Percentiles rank a stretch among this genome's conserved stretches.
Conservation (phyloP, 352 stramenopile genomes). For the Plasmopara halstedii region DNA sequence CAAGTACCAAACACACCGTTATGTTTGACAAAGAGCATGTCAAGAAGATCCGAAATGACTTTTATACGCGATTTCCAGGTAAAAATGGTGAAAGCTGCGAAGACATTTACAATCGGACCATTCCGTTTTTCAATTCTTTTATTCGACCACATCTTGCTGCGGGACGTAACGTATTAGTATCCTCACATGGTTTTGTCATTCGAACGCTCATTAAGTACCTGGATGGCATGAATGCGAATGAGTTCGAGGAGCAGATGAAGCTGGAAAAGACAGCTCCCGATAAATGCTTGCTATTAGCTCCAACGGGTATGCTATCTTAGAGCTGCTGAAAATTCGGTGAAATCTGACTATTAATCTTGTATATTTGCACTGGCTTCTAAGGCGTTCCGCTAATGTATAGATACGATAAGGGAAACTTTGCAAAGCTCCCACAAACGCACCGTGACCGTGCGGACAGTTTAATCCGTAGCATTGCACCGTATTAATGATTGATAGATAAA, state of each 20-base stretch:
- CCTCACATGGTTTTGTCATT: constrained; percentile 79
- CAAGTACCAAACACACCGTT: constrained; percentile 62
- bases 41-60: constrained; percentile 76
- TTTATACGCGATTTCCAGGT: constrained; percentile 67
- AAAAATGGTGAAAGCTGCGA: constrained; percentile 75
- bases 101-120: constrained; percentile 67
- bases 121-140: constrained; percentile 74
- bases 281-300: constrained; percentile 61
- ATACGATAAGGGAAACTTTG: constrained; percentile 63
- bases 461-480: constrained; percentile 59
- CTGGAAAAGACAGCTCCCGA: constrained; percentile 73
- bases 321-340: background rate
- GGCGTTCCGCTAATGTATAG: constrained; percentile 80
- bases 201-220: constrained; percentile 81
- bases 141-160: constrained; percentile 64
- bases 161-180: constrained; percentile 72
- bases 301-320: constrained; percentile 38
- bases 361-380: constrained; percentile 11
- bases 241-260: constrained; percentile 79
- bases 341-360: constrained; percentile 1
- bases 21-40: constrained; percentile 71
- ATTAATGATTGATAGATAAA: constrained; percentile 22
- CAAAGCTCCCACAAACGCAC: constrained; percentile 60
- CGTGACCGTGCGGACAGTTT: constrained; percentile 69
- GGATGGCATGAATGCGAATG: constrained; percentile 64